Conservation (phyloP, 2,329 filamentous ascomycete genomes). For the Neopestalotiopsis sp. region DNA sequence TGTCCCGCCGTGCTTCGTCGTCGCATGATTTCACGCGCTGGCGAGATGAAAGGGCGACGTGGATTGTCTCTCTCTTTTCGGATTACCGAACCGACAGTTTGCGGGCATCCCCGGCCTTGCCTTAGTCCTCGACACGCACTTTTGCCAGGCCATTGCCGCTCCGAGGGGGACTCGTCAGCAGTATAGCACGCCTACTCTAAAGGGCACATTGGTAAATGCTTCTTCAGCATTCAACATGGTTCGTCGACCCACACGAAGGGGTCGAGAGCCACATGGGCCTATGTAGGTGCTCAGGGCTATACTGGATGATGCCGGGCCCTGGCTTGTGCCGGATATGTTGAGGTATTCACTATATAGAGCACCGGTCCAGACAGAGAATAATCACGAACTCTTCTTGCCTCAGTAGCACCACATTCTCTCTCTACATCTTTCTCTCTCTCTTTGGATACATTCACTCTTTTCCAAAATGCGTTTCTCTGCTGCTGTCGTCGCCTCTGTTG, state of each 20-base stretch:
- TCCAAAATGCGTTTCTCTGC: conserved; percentile 14
- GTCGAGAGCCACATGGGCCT: neutral
- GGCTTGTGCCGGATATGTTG: neutral
- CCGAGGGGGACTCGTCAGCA: conserved; percentile 2
- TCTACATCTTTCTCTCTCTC: no score
- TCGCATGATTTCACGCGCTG: neutral
- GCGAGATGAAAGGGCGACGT: conserved; percentile 3
- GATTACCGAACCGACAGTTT: neutral
- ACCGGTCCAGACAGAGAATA: neutral
- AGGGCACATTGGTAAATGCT: neutral
- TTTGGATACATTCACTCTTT: neutral
- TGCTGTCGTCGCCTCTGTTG: conserved; percentile 11
- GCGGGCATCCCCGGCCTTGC: neutral
- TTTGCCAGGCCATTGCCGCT: neutral
- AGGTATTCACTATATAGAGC: neutral
- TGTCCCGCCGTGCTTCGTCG: neutral
- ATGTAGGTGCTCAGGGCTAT: neutral
- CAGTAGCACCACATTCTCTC: neutral
- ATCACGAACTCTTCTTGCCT: neutral
- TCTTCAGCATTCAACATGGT: neutral
- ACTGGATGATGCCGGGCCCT: neutral
- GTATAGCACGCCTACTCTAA: conserved; percentile 6
- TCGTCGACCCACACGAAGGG: neutral
- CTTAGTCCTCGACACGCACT: neutral
- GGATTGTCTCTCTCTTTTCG: neutral